Percentiles rank a stretch among this genome's conserved stretches.
Evolutionary conservation across 2,329 filamentous ascomycete species (phyloP).

Genomic region (Botryotinia calthae): DNA sequence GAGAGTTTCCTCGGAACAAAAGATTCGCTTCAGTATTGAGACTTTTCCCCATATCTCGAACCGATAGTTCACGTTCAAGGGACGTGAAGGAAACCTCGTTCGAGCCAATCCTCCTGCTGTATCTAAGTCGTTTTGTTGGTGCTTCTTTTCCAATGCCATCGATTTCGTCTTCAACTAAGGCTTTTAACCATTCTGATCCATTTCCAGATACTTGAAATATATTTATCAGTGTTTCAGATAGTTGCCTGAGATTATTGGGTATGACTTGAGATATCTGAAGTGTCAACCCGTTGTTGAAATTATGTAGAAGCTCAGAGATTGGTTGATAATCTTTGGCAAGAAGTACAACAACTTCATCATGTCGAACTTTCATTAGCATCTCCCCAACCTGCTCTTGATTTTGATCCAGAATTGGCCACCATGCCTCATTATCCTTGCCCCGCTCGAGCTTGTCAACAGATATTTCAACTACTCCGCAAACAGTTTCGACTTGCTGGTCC

Average conservation of each 20-base stretch:
- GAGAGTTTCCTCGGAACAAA: constrained; percentile 89
- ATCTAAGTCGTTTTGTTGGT: constrained; percentile 69
- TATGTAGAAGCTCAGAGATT: constrained; percentile 78
- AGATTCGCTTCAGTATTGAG: constrained; percentile 87
- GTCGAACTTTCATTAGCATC: constrained; percentile 76
- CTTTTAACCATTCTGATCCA: constrained; percentile 85
- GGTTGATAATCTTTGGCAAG: constrained; percentile 81
- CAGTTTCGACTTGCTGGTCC: constrained; percentile 47
- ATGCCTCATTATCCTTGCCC: constrained; percentile 78
- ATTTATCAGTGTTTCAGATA: constrained; percentile 85
- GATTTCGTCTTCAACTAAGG: constrained; percentile 93
- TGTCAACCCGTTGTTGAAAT: constrained; percentile 80
- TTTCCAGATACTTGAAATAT: constrained; percentile 91
- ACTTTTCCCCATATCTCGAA: constrained; percentile 75
- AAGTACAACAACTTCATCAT: constrained; percentile 87
- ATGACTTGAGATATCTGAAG: constrained; percentile 78
- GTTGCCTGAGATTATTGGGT: constrained; percentile 70
- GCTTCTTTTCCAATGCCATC: constrained; percentile 85
- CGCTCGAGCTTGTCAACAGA: constrained; percentile 74
- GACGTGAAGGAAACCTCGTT: constrained; percentile 62
- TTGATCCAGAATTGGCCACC: constrained; percentile 79
- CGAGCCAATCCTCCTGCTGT: constrained; percentile 67
- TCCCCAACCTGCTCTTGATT: constrained; percentile 75
- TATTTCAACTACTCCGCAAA: constrained; percentile 70
- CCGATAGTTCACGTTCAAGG: constrained; percentile 65